phyloP scores from a whole-genome alignment of 345 rosid genomes.

The Erysimum cheiranthoides region DNA sequence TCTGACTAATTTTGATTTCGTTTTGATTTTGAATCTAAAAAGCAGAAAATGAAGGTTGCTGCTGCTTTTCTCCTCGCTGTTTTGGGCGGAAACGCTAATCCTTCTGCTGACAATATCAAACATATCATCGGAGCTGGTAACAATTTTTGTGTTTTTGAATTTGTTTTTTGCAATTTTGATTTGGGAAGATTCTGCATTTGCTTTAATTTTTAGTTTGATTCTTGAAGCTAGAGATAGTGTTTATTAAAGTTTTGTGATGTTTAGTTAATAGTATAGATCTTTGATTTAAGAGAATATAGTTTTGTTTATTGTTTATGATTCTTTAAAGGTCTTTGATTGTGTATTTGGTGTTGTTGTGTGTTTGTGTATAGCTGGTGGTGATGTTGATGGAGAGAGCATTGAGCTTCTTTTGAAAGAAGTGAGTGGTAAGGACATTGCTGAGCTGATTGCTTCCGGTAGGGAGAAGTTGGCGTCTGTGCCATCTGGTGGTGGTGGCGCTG shows the following conservation, averaged over 20 bases:
- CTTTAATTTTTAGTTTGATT: not conserved
- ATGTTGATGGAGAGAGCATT: conserved; percentile 69
- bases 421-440: conserved; percentile 68
- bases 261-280: not conserved
- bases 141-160: not conserved
- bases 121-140: conserved; percentile 71
- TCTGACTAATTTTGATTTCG: not conserved
- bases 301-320: not conserved
- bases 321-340: not conserved
- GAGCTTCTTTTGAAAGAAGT: conserved; percentile 61
- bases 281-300: not conserved
- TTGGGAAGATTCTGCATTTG: not conserved
- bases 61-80: conserved; percentile 76
- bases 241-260: not conserved
- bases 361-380: conserved; percentile 62
- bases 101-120: conserved; percentile 64
- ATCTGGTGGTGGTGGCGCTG: conserved; percentile 62
- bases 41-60: conserved; percentile 64
- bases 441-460: conserved; percentile 71
- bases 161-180: not conserved
- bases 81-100: conserved; percentile 67
- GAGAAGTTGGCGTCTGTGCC: conserved; percentile 85
- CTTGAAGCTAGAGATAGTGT: not conserved
- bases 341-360: not conserved
- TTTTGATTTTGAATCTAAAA: not conserved